A percentile compares a stretch with the other conserved stretches of the same genome.
Conservation (phyloP, 805 yeast species). For the Jamesozyma jinghongensis region DNA sequence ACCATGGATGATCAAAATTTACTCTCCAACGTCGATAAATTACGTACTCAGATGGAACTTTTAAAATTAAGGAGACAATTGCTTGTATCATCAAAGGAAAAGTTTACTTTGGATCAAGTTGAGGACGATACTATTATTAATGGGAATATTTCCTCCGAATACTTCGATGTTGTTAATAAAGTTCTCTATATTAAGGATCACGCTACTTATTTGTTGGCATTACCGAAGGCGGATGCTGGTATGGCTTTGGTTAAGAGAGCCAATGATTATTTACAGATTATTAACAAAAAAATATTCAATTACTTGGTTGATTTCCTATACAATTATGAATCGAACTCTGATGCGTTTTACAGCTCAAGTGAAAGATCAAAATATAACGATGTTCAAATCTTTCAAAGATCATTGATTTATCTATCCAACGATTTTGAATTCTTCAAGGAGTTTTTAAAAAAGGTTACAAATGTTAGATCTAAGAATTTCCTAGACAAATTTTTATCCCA, state of each 20-base stretch:
- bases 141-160: conserved; percentile 38
- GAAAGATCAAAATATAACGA: conserved; percentile 1
- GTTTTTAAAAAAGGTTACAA: conserved; percentile 54
- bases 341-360: conserved; percentile 11
- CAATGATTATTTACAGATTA: conserved; percentile 41
- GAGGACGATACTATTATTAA: conserved; percentile 55
- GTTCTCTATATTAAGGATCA: conserved; percentile 57
- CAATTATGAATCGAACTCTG: conserved; percentile 19
- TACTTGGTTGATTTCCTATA: conserved; percentile 32
- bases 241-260: conserved; percentile 52
- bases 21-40: conserved; percentile 9
- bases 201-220: conserved; percentile 61
- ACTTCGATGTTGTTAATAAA: conserved; percentile 50
- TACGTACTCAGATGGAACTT: conserved; percentile 12
- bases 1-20: conserved; percentile 19
- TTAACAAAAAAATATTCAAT: conserved; percentile 46
- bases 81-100: conserved; percentile 44
- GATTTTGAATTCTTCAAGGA: conserved; percentile 46
- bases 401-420: conserved; percentile 29
- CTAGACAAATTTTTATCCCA: conserved; percentile 61
- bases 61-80: conserved; percentile 41
- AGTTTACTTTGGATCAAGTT: conserved; percentile 59
- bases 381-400: conserved; percentile 25
- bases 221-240: conserved; percentile 60
- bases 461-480: conserved; percentile 55